These are phyloP conservation scores for Telopea speciosissima DNA, from an alignment of 177 flowering plant genomes.

Conservation along the genomic window DNA sequence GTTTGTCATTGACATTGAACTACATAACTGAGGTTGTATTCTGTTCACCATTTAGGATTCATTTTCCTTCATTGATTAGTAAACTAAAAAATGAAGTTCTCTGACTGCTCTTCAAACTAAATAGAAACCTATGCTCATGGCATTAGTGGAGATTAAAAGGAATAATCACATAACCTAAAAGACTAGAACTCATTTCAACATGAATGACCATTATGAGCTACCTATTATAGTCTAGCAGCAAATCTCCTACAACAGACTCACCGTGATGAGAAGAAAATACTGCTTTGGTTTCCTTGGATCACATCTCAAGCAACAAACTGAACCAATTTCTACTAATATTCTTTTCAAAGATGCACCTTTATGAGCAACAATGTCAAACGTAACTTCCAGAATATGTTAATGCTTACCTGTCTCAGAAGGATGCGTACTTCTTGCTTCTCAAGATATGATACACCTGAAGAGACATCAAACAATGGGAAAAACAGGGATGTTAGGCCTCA, in stretches of 20 bases:
- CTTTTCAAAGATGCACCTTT: neutral
- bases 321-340: neutral
- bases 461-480: constrained; percentile 3
- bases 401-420: constrained; percentile 70
- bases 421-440: constrained; percentile 91
- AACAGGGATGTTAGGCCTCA: neutral
- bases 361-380: neutral
- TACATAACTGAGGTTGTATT: too few relatives aligned
- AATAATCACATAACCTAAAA: neutral
- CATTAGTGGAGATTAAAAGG: neutral
- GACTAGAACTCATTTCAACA: neutral
- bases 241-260: too few relatives aligned
- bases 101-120: neutral
- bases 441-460: constrained; percentile 70
- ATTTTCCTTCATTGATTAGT: too few relatives aligned
- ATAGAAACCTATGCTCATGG: neutral
- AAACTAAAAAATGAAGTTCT: neutral
- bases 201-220: neutral
- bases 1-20: too few relatives aligned
- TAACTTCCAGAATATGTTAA: constrained; percentile 1
- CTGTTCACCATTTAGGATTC: too few relatives aligned
- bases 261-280: too few relatives aligned
- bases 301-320: neutral
- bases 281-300: neutral
- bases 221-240: neutral